These are phyloP conservation scores for Suillus clintonianus DNA, from an alignment of 768 basidiomycete genomes.

Conservation along the genomic window DNA sequence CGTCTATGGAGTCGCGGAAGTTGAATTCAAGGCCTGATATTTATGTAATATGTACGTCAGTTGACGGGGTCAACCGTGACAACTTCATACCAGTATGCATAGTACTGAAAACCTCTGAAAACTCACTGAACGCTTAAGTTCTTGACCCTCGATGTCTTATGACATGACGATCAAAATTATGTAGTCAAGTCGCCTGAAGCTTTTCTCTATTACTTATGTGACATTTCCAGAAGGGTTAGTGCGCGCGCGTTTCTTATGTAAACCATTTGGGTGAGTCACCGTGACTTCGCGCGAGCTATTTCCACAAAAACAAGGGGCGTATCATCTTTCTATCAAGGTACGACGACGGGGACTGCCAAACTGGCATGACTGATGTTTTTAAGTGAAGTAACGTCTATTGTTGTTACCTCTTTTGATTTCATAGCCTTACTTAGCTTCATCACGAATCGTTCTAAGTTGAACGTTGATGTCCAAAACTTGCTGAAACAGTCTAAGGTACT, in stretches of 20 bases:
- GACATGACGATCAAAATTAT: not conserved
- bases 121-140: not conserved
- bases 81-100: no score
- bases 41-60: not conserved
- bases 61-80: no score
- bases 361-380: not conserved
- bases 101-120: no score
- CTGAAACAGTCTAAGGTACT: not conserved
- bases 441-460: not conserved
- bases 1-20: not conserved
- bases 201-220: not conserved
- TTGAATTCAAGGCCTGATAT: not conserved
- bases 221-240: not conserved
- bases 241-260: not conserved
- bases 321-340: no score
- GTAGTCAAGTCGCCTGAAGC: not conserved
- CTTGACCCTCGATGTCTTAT: not conserved
- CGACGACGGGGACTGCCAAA: no score
- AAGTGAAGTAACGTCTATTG: not conserved
- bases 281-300: no score
- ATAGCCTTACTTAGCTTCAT: no score
- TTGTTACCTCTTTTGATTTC: not conserved
- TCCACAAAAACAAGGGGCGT: no score
- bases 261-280: not conserved
- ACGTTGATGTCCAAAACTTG: not conserved